Percentiles rank a stretch among this genome's conserved stretches.
These are phyloP conservation scores for Geotrichum bryndzae DNA, from an alignment of 1,139 yeast species.

Conservation along the genomic window DNA sequence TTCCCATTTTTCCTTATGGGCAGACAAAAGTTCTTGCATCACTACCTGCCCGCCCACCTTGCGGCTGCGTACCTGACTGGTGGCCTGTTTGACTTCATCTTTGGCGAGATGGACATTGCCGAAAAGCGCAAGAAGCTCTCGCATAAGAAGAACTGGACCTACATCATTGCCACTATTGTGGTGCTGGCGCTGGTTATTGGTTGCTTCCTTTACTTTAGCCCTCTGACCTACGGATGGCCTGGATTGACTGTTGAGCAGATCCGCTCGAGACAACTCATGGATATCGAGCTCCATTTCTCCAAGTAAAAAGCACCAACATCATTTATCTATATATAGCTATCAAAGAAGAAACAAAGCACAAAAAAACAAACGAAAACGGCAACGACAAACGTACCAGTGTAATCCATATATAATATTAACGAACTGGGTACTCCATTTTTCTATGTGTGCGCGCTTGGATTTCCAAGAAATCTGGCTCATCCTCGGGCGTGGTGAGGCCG, in stretches of 20 bases:
- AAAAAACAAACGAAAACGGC: background rate
- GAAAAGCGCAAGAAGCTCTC: background rate
- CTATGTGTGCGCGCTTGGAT: constrained; percentile 61
- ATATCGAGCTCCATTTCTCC: constrained; percentile 75
- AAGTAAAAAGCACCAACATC: constrained; percentile 41
- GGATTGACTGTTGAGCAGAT: constrained; percentile 60
- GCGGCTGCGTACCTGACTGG: constrained; percentile 82
- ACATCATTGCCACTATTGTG: constrained; percentile 22
- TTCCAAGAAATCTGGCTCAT: constrained; percentile 57
- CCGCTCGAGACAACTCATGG: constrained; percentile 70
- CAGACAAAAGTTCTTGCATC: constrained; percentile 91
- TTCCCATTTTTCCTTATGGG: constrained; percentile 88
- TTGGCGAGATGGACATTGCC: constrained; percentile 46
- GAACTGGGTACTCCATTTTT: constrained; percentile 57
- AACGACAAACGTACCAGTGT: background rate
- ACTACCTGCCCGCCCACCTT: constrained; percentile 92
- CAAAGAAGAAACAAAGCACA: background rate
- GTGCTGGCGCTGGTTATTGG: constrained; percentile 48
- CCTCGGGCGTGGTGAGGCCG: constrained; percentile 56
- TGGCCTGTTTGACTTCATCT: constrained; percentile 70
- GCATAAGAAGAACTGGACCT: constrained; percentile 6
- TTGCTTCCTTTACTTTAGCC: constrained; percentile 71
- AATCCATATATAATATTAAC: background rate
- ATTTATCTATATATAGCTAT: background rate
- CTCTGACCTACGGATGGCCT: constrained; percentile 79